Conservation (phyloP, 2,329 filamentous ascomycete genomes). For the Calonectria leucothoes region DNA sequence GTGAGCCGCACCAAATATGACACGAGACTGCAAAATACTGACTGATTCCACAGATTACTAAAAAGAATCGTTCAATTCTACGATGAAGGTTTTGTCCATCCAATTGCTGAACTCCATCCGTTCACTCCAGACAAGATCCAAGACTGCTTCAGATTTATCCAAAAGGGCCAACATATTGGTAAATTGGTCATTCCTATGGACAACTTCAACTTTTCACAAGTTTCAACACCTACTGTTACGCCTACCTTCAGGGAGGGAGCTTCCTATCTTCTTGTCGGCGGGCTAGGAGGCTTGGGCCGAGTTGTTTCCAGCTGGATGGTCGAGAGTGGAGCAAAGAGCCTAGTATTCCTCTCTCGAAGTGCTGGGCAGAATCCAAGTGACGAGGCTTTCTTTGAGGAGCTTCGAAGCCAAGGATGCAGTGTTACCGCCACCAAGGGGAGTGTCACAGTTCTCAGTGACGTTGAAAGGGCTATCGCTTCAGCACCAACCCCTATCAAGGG, state of each 20-base stretch:
- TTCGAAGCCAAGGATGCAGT: constrained; percentile 27
- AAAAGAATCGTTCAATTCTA: constrained; percentile 20
- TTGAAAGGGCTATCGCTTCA: constrained; percentile 16
- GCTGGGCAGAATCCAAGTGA: constrained; percentile 33
- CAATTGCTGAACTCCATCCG: background rate
- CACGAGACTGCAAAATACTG: background rate
- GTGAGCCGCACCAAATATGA: constrained; percentile 6
- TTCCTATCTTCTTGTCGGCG: constrained; percentile 39
- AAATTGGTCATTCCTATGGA: constrained; percentile 8
- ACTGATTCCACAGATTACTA: constrained; percentile 1
- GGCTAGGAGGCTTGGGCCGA: constrained; percentile 38
- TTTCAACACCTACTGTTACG: background rate
- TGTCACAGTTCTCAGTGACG: constrained; percentile 20
- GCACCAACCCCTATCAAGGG: constrained; percentile 33
- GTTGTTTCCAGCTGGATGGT: constrained; percentile 34
- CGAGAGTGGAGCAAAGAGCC: constrained; percentile 34
- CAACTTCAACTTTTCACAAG: background rate
- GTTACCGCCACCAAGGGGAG: background rate
- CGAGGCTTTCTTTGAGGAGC: constrained; percentile 10
- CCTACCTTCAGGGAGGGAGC: background rate
- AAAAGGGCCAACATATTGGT: constrained; percentile 26
- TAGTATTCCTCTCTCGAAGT: constrained; percentile 46
- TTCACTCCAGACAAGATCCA: constrained; percentile 12
- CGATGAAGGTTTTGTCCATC: constrained; percentile 13
- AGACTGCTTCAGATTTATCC: constrained; percentile 30